These are phyloP conservation scores for Closterium sp. DNA, from an alignment of 139 green algal genomes.

Conservation along the genomic window DNA sequence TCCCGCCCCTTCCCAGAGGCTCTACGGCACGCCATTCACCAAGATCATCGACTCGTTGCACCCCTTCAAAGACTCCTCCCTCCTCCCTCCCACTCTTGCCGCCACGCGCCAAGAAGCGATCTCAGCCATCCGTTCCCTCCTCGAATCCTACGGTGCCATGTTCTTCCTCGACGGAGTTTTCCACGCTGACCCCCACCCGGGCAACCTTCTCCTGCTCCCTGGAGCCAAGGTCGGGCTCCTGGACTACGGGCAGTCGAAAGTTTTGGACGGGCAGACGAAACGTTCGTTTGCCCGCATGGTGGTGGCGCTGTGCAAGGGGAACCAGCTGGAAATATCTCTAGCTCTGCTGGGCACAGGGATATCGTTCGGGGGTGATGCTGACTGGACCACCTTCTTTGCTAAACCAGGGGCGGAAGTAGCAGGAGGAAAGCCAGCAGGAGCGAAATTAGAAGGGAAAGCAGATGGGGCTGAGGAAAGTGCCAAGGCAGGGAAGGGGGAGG, in stretches of 20 bases:
- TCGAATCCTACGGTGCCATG: conserved; percentile 44
- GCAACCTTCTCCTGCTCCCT: conserved; percentile 54
- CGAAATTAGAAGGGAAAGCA: background rate
- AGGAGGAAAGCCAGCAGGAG: background rate
- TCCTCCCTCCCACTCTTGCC: background rate
- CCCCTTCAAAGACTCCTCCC: background rate
- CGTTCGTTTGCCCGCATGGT: conserved; percentile 33
- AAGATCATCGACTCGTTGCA: background rate
- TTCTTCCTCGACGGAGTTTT: conserved; percentile 51
- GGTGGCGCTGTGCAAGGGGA: conserved; percentile 19
- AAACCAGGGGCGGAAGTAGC: background rate
- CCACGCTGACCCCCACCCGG: conserved; percentile 57
- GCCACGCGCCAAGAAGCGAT: background rate
- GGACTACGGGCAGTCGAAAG: conserved; percentile 54
- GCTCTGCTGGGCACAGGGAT: conserved; percentile 24
- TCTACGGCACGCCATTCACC: background rate
- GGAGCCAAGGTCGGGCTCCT: conserved; percentile 48
- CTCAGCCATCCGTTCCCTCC: conserved; percentile 11
- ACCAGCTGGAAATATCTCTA: conserved; percentile 22
- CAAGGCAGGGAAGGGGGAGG: background rate
- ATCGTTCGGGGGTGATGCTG: background rate
- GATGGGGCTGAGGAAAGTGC: background rate
- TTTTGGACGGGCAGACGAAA: conserved; percentile 18
- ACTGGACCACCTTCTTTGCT: background rate
- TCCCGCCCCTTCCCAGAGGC: no score